A percentile compares a stretch with the other conserved stretches of the same genome.
These are phyloP conservation scores for Chaetomiaceae sp. DNA, from an alignment of 2,329 filamentous ascomycete genomes.

Conservation along the genomic window DNA sequence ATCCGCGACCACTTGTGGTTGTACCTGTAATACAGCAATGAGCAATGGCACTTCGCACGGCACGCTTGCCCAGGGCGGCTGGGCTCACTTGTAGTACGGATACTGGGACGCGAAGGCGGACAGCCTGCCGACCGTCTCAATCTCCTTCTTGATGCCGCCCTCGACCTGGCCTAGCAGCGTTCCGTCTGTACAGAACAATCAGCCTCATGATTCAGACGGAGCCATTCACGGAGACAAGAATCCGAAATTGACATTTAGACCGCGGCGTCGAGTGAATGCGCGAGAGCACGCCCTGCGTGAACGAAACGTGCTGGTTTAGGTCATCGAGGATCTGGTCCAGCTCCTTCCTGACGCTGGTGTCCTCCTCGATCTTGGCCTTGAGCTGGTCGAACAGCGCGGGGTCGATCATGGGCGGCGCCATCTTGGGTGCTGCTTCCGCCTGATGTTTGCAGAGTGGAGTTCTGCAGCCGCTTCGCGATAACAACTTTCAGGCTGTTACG, in stretches of 20 bases:
- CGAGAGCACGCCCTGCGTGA: conserved; percentile 76
- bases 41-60: neutral
- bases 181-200: conserved; percentile 48
- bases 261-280: conserved; percentile 83
- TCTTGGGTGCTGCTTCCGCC: conserved; percentile 4
- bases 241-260: conserved; percentile 36
- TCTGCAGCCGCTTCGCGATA: no score
- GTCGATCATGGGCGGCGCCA: conserved; percentile 54
- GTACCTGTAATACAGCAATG: conserved; percentile 43
- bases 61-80: neutral
- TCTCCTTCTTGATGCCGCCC: conserved; percentile 64
- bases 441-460: conserved; percentile 4
- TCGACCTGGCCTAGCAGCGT: conserved; percentile 65
- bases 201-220: neutral
- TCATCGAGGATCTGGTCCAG: conserved; percentile 74
- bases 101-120: conserved; percentile 70
- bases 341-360: conserved; percentile 73
- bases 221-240: neutral
- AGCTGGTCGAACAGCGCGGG: conserved; percentile 81
- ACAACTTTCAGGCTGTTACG: no score
- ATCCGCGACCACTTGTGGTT: conserved; percentile 80
- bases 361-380: conserved; percentile 84
- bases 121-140: conserved; percentile 64
- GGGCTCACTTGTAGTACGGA: conserved; percentile 84
- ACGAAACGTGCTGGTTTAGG: conserved; percentile 76